Evolutionary conservation across 768 basidiomycete genomes (phyloP), one percentile per base, ranked within the genome.

Genomic region (Calocybe cyanea): DNA sequence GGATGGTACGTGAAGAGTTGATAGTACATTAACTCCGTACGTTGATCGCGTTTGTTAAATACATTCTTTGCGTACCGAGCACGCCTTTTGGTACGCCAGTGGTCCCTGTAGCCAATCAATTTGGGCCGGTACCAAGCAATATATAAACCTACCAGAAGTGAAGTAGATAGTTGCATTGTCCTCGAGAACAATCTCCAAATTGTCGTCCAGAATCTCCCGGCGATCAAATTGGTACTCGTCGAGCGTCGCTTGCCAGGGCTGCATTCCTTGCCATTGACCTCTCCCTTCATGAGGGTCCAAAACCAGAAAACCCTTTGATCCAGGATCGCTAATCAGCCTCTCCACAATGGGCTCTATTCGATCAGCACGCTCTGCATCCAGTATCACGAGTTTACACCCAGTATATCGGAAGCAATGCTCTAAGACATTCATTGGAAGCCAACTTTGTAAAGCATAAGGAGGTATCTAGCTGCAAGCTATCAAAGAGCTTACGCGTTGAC

Each of bases 111-210:
- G 11, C 25, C 5, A 28, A 11, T 28, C 11, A 28, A 28, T 28
- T 5, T 6, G 25, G 11, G 25, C 11, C 6, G 25, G 11, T 28
- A 11, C 11, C 25, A 11, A 28, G 11, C 17, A 25, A 43, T 8
- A n/a, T 13, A n/a, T 8, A 15, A 24, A 49, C 58, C 48, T 58
- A 61, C 79, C 78, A 25, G 73, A 76, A 11, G 79, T 81, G 58
- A 79, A 78, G 48, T 73, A 64, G 39, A 81, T 74, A 3, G 68
- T 63, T 6, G 71, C 73, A 52, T 73, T 64, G 51, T 81, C 79
- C 49, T 81, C 75, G 9, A 70, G 70, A 4, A 48, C 9, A 25
- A 69, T 66, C 33, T 49, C 56, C 15, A 57, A 62, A 39, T 70
- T 64, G 38, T 62, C 46, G 25, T 57, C 59, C 15, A 43, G 65